Evolutionary conservation across 2,329 filamentous ascomycete species (phyloP).

Genomic region (Gyromitra esculenta): DNA sequence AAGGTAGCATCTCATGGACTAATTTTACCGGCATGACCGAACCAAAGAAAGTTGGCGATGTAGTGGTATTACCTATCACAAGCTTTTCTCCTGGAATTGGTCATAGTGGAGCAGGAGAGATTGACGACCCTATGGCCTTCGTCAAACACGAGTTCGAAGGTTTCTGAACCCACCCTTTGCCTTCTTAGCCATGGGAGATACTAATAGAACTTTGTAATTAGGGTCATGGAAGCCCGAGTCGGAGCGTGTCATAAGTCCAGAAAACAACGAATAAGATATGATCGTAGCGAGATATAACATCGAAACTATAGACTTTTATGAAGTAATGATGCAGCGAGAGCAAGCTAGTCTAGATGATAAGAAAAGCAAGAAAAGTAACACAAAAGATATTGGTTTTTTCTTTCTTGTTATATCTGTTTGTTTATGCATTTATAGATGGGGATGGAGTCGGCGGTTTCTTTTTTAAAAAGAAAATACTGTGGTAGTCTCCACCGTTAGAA

Average conservation of each 20-base stretch:
- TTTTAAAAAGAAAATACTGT: not conserved
- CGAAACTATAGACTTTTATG: conserved; percentile 23
- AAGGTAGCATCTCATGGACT: conserved; percentile 79
- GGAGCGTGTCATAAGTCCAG: conserved; percentile 42
- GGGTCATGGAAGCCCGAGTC: conserved; percentile 55
- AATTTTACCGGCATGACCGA: conserved; percentile 89
- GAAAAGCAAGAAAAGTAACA: conserved; percentile 10
- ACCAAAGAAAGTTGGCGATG: conserved; percentile 89
- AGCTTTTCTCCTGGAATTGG: conserved; percentile 94
- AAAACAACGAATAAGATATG: not conserved
- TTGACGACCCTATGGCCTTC: conserved; percentile 94
- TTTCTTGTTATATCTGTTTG: too few relatives aligned
- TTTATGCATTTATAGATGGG: conserved; percentile 40
- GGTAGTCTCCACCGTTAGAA: not conserved
- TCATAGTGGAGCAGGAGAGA: conserved; percentile 89
- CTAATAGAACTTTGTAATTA: conserved; percentile 49
- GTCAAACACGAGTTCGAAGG: conserved; percentile 97
- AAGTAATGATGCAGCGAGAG: conserved; percentile 4
- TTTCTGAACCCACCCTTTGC: conserved; percentile 60
- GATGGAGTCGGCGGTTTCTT: conserved; percentile 14
- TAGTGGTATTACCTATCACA: conserved; percentile 92
- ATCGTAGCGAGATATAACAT: not conserved
- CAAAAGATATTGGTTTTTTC: conserved; percentile 21
- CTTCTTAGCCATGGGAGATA: not conserved
- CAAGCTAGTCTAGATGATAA: not conserved